phyloP scores from a whole-genome alignment of 352 stramenopile species.

The Pythium brachiatum region DNA sequence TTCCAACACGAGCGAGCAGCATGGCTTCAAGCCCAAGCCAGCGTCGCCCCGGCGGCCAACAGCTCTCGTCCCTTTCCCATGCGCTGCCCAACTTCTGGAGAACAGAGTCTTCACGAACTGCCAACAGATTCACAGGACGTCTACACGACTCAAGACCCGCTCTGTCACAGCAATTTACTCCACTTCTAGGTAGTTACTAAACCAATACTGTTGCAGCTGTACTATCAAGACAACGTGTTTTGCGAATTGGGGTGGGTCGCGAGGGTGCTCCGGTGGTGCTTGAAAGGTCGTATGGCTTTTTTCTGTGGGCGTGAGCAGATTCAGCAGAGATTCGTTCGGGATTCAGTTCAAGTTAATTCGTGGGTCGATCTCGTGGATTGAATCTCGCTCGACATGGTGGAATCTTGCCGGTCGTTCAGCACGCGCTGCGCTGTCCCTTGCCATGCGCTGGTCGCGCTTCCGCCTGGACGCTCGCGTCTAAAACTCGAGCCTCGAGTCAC shows the following conservation, averaged over 20 bases:
- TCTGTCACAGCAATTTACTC: too few species aligned
- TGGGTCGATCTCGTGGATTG: background rate
- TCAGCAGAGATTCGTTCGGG: background rate
- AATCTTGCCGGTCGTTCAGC: background rate
- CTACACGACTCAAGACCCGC: background rate
- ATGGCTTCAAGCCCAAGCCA: background rate
- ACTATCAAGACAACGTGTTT: too few species aligned
- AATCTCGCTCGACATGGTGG: background rate
- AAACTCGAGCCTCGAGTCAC: too few species aligned
- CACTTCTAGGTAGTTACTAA: too few species aligned
- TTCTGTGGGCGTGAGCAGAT: background rate
- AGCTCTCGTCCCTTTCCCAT: background rate
- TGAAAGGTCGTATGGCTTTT: conserved; percentile 4
- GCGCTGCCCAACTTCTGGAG: background rate
- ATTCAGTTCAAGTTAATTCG: conserved; percentile 4
- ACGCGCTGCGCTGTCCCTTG: background rate
- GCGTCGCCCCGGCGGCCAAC: too few species aligned
- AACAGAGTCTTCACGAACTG: background rate
- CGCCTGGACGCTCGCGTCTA: background rate
- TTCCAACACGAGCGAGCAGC: background rate
- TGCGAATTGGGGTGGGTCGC: background rate
- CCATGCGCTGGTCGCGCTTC: background rate
- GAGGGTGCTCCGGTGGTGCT: background rate
- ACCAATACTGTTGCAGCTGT: too few species aligned
- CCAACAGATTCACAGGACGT: conserved; percentile 1